Evolutionary conservation across 2,329 filamentous ascomycete species (phyloP).

Genomic region (Aspergillus novoparasiticus): DNA sequence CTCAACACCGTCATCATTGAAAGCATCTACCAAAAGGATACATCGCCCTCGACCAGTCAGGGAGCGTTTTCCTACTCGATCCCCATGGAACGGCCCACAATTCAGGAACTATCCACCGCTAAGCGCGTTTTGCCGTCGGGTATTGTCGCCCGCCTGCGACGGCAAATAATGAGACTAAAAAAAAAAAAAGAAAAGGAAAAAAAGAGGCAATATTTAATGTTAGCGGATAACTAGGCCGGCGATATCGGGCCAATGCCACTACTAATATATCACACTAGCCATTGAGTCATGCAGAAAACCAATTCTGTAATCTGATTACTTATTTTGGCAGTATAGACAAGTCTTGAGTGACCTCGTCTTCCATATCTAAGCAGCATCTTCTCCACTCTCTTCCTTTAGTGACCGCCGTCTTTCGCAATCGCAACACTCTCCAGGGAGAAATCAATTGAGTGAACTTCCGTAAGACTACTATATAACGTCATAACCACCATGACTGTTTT

Average conservation of each 20-base stretch:
- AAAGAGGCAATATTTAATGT: constrained; percentile 13
- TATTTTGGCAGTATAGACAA: constrained; percentile 3
- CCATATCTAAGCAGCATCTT: constrained; percentile 7
- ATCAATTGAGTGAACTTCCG: background rate
- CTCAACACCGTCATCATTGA: background rate
- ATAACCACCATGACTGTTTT: constrained; percentile 32
- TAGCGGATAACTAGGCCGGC: constrained; percentile 17
- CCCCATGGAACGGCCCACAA: constrained; percentile 15
- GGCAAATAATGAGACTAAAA: constrained; percentile 11
- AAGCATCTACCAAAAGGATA: background rate
- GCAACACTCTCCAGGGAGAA: background rate
- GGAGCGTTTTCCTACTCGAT: background rate
- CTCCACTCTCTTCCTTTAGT: constrained; percentile 16
- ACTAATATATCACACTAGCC: constrained; percentile 8
- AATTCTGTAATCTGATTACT: constrained; percentile 11
- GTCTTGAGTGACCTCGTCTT: background rate
- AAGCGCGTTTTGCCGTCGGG: constrained; percentile 20
- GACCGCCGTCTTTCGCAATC: background rate
- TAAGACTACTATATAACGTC: background rate
- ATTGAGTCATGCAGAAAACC: constrained; percentile 14
- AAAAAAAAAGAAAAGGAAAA: background rate
- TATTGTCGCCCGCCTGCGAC: constrained; percentile 5
- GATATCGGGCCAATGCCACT: constrained; percentile 32
- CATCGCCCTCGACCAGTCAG: constrained; percentile 6
- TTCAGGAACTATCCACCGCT: constrained; percentile 11